These are phyloP conservation scores for Tetrahymena elliotti DNA, from an alignment of 73 alveolate genomes.

Conservation along the genomic window DNA sequence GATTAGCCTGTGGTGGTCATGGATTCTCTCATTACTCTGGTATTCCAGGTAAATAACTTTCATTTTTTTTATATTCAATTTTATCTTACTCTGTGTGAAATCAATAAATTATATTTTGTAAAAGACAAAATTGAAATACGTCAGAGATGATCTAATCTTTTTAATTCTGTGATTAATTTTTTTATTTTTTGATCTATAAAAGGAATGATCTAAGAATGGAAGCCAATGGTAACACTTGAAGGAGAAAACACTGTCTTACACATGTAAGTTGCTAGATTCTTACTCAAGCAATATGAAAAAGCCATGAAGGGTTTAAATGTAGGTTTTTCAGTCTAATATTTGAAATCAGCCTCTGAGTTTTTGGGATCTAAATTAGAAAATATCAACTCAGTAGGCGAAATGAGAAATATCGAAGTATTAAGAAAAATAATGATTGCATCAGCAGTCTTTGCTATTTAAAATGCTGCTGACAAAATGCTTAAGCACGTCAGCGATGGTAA, in stretches of 20 bases:
- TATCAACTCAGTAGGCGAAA: neutral
- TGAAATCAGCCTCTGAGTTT: neutral
- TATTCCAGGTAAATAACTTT: neutral
- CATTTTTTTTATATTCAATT: neutral
- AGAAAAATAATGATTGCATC: conserved; percentile 26
- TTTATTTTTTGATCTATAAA: too few species aligned
- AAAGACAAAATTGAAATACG: conserved; percentile 23
- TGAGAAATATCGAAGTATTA: conserved; percentile 7
- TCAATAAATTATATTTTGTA: neutral
- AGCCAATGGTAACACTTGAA: conserved; percentile 64
- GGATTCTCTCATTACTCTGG: conserved; percentile 60
- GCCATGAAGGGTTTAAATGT: conserved; percentile 16
- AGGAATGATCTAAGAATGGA: conserved; percentile 20
- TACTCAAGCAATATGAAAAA: conserved; percentile 32
- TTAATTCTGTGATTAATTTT: neutral
- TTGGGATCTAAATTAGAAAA: neutral
- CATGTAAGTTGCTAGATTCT: conserved; percentile 58
- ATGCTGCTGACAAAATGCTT: conserved; percentile 5
- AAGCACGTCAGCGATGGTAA: conserved; percentile 29
- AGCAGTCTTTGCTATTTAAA: conserved; percentile 8
- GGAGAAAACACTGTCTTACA: conserved; percentile 79
- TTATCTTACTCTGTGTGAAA: neutral
- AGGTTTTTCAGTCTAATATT: conserved; percentile 21
- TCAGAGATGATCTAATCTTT: neutral
- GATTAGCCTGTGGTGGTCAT: conserved; percentile 73